Evolutionary conservation across 2,329 filamentous ascomycete genomes (phyloP), one percentile per base, ranked within the genome.

Genomic region (Fusarium sp.): DNA sequence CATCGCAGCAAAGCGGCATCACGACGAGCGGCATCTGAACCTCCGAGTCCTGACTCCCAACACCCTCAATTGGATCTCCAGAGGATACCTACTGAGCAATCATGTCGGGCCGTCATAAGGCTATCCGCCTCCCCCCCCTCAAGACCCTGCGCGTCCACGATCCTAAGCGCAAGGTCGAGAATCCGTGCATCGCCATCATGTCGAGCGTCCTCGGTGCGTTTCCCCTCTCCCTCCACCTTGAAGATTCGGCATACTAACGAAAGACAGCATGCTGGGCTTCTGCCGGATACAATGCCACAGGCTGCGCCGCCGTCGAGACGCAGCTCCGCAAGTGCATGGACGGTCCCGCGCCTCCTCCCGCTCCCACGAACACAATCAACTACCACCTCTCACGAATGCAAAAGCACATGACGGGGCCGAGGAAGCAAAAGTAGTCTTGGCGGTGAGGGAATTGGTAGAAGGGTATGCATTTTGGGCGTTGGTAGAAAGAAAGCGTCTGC

Each of bases 371-470:
- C 86, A 96, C 91, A 82, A 95, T 98, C 90, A 98, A 98, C 85
- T 95, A 95, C 87, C 95, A 98, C 82, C 87, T 98, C 50, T 89
- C 90, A 75, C 91, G 97, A 87, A 97, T 87, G 89, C 92, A 85
- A 89, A 92, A 79, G 88, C 91, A 75, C 86, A 91, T 89, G 90
- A 95, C 83, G n/a, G 84, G 79, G 61, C 80, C 79, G 58, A 71
- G 73, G 73, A 85, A 82, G 79, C 79, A 80, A 64, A 82, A 81
- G 67, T 84, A 76, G 77, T 31, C 9, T 10, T 10, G 29, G 9
- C 9, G 31, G 25, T 25, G 25, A 27, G 38, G 47, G 18, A 6
- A 45, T 29, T 40, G 42, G 31, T 22, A 22, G 33, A 50, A 58
- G 45, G 13, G 22, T 61, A 38, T 74, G 68, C 54, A 72, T 75